A percentile compares a stretch with the other conserved stretches of the same genome.
Evolutionary conservation across 208 protist species (phyloP).

Genomic region (Acanthamoeba triangularis): DNA sequence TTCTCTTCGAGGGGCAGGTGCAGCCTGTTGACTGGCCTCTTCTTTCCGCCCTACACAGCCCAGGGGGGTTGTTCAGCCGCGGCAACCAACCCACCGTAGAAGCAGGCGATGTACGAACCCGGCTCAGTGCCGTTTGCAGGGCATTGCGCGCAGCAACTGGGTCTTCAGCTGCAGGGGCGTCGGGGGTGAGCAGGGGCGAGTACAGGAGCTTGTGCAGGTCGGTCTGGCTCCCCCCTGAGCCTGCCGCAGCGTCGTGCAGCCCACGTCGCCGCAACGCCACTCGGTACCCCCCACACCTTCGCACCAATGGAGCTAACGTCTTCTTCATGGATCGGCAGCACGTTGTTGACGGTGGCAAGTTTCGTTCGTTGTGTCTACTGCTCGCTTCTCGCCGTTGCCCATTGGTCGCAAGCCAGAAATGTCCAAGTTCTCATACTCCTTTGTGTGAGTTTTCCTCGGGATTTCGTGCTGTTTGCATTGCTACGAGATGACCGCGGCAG

Average conservation of each 20-base stretch:
- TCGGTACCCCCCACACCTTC: background rate
- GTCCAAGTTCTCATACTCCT: too few relatives aligned
- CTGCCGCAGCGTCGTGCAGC: background rate
- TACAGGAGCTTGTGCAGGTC: slow-evolving; percentile 49
- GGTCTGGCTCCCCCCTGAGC: background rate
- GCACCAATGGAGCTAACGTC: background rate
- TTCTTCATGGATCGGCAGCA: too few relatives aligned
- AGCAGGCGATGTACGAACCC: background rate
- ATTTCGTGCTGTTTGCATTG: too few relatives aligned
- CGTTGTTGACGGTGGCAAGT: too few relatives aligned
- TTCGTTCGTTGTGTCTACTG: too few relatives aligned
- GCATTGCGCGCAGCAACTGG: background rate
- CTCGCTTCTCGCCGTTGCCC: too few relatives aligned
- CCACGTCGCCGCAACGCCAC: background rate
- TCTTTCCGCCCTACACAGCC: background rate
- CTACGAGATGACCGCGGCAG: too few relatives aligned
- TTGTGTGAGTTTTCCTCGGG: too few relatives aligned
- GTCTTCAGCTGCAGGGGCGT: background rate
- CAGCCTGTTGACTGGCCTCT: slow-evolving; percentile 48
- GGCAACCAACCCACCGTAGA: background rate
- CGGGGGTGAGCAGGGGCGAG: background rate
- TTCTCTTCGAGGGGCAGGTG: slow-evolving; percentile 57
- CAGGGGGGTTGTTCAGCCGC: too few relatives aligned
- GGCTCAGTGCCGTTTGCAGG: background rate
- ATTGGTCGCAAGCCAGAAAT: too few relatives aligned